Conservation (phyloP, 306 rosid species). For the Trichosanthes truncata region DNA sequence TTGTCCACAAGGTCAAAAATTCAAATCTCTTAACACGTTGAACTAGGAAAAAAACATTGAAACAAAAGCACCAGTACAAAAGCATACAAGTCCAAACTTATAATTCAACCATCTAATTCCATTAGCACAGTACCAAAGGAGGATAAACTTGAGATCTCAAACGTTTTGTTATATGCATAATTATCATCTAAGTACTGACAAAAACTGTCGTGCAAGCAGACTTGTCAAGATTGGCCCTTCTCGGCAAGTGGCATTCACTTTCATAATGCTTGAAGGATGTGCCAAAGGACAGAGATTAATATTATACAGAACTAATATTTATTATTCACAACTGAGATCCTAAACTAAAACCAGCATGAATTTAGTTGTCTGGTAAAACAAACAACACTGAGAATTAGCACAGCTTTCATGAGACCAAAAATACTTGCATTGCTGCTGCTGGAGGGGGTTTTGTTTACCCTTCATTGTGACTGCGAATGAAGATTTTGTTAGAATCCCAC, state of each 20-base stretch:
- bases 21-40: neutral
- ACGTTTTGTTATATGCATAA: too few species aligned
- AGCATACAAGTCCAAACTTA: too few species aligned
- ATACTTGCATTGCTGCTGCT: slow-evolving; percentile 1
- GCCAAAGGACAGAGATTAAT: neutral
- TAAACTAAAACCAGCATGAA: neutral
- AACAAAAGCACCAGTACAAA: too few species aligned
- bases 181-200: too few species aligned
- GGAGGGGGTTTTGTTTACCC: neutral
- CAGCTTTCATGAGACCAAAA: slow-evolving; percentile 1
- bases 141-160: too few species aligned
- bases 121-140: too few species aligned
- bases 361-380: neutral
- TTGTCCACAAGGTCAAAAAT: neutral
- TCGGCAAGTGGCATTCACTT: neutral
- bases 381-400: neutral
- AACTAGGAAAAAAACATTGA: neutral
- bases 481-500: slow-evolving; percentile 58
- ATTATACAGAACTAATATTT: neutral
- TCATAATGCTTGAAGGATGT: neutral
- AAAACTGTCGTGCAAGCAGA: neutral
- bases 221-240: neutral
- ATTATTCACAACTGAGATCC: slow-evolving; percentile 5
- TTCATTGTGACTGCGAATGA: slow-evolving; percentile 18
- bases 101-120: too few species aligned